Percentiles rank a stretch among this genome's conserved stretches.
Conservation (phyloP, 768 basidiomycete species). For the Panus rudis region DNA sequence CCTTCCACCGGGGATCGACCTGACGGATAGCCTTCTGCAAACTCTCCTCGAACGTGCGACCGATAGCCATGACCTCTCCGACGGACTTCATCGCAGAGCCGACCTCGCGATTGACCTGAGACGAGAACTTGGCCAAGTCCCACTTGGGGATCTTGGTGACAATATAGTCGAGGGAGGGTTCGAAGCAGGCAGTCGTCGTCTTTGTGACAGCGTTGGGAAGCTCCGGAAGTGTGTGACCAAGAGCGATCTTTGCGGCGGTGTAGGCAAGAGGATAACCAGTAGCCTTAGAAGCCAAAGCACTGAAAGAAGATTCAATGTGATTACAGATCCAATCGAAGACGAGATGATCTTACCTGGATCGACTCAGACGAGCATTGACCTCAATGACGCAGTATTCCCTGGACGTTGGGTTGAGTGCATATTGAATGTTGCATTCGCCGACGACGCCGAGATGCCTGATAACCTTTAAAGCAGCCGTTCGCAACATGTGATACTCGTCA, state of each 20-base stretch:
- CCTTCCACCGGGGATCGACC: slow-evolving; percentile 93
- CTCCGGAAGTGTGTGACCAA: slow-evolving; percentile 95
- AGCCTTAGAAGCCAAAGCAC: slow-evolving; percentile 96
- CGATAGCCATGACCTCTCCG: slow-evolving; percentile 99
- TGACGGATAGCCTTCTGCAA: slow-evolving; percentile 98
- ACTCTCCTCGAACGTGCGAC: slow-evolving; percentile 97
- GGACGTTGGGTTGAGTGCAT: slow-evolving; percentile 89
- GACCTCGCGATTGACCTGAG: slow-evolving; percentile 88
- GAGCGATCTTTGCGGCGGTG: slow-evolving; percentile 97
- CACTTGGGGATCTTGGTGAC: slow-evolving; percentile 99
- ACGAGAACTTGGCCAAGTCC: slow-evolving; percentile 96
- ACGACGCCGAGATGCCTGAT: slow-evolving; percentile 86
- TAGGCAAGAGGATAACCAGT: slow-evolving; percentile 99
- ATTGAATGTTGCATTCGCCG: slow-evolving; percentile 97
- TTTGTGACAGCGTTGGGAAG: slow-evolving; percentile 98
- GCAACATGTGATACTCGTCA: slow-evolving; percentile 98
- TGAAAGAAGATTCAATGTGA: slow-evolving; percentile 22
- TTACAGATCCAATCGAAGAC: neutral
- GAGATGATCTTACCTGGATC: slow-evolving; percentile 53
- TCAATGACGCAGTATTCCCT: slow-evolving; percentile 98
- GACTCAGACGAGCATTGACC: slow-evolving; percentile 91
- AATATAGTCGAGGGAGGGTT: slow-evolving; percentile 97
- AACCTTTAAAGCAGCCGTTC: slow-evolving; percentile 89
- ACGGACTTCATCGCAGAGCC: slow-evolving; percentile 99
- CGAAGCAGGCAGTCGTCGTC: slow-evolving; percentile 98